Evolutionary conservation across 495 filamentous ascomycete species (phyloP), one percentile per base, ranked within the genome.

Genomic region (Letharia lupina): DNA sequence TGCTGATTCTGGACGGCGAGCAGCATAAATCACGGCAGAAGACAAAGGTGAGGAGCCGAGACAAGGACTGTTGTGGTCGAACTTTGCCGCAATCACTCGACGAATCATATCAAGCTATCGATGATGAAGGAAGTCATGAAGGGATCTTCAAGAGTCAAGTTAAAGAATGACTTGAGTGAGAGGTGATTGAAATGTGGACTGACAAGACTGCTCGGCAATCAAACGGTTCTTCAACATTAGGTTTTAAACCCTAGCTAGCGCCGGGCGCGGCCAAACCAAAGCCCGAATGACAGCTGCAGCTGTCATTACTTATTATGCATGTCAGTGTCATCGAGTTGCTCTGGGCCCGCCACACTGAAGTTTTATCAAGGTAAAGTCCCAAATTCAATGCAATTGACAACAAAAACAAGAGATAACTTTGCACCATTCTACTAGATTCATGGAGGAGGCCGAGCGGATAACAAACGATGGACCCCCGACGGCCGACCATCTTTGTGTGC

Each of bases 401-500:
- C 16, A 18, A 35, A 33, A 13, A 35, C 52, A 56, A 33, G 28
- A 16, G 52, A 35, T 7, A 33, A 13, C 13, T 56, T 35, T 56
- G 28, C 52, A 56, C 2, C 5, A 56, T 15, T 15, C 11, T 8
- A 8, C 35, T 35, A 35, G 5, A 12, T 28, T 35, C 7, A 66
- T 66, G 64, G 64, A 66, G 42, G 64, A 66, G 39, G 23, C 56
- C 0, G 64, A 61, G 64, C 64, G 58, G n/a, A 40, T 54, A 50
- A 48, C 33, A 1, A 65, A 39, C 8, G 52, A 65, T 59, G 61
- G 62, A 42, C 28, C 33, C 31, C 68, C 65, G 12, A 74, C 75
- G 62, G 79, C 82, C 37, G 80, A 90, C 63, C 93, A 97, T 76
- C 85, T 98, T 52, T 91, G 88, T 74, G 91, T 98, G n/a, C 80